Percentiles rank a stretch among this genome's conserved stretches.
phyloP scores from a whole-genome alignment of 768 basidiomycete species.

The Leccinellum luteum region DNA sequence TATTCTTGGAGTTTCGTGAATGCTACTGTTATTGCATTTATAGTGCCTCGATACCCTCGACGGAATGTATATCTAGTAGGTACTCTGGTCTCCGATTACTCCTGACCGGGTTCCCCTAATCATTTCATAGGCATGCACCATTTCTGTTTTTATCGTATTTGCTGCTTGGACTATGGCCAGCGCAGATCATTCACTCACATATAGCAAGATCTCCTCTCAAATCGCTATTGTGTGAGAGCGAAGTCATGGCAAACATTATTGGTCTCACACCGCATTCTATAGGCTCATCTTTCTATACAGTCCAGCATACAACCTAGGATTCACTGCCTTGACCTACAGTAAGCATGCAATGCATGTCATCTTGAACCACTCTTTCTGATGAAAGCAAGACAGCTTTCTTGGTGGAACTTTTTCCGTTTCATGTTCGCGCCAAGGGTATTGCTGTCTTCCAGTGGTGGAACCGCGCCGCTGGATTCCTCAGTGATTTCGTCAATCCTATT shows the following conservation, averaged over 20 bases:
- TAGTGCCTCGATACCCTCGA: too few species aligned
- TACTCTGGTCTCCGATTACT: too few species aligned
- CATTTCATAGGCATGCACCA: not conserved
- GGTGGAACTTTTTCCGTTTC: slow-evolving; percentile 63
- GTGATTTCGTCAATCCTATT: slow-evolving; percentile 10
- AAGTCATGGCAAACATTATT: not conserved
- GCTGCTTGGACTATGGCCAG: slow-evolving; percentile 16
- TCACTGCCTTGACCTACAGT: slow-evolving; percentile 4
- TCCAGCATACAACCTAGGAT: not conserved
- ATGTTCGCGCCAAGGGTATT: slow-evolving; percentile 58
- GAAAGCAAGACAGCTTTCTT: slow-evolving; percentile 44
- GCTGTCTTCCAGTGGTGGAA: slow-evolving; percentile 59
- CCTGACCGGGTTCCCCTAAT: not conserved
- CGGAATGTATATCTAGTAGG: too few species aligned
- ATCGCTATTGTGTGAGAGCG: slow-evolving; percentile 10
- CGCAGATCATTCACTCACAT: slow-evolving; percentile 11
- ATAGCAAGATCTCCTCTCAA: slow-evolving; percentile 1
- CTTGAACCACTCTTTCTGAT: not conserved
- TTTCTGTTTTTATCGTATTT: slow-evolving; percentile 7
- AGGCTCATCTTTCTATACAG: slow-evolving; percentile 11
- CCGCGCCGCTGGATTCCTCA: slow-evolving; percentile 28
- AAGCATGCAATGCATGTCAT: not conserved
- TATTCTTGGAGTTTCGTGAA: slow-evolving; percentile 6
- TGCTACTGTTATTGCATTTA: not conserved
- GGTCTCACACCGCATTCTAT: not conserved